Evolutionary conservation across 2,329 filamentous ascomycete species (phyloP), one percentile per base, ranked within the genome.

Genomic region (Juglanconis juglandina): DNA sequence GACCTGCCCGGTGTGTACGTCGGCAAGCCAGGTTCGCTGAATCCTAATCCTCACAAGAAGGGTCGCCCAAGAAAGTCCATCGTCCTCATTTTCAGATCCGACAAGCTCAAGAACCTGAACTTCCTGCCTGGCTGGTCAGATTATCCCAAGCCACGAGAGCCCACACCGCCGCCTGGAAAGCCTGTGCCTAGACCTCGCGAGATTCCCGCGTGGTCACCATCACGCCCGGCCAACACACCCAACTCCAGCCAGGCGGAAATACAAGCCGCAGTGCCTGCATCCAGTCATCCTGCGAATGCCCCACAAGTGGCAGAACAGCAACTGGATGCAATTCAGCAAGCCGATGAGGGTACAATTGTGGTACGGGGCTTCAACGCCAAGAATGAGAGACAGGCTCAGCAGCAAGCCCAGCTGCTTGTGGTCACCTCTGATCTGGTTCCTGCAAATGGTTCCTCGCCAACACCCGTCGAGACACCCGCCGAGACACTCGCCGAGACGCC

Each of bases 21-120:
- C 66, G 63, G 69, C 61, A 35, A 66, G 62, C 54, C 67, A 67
- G 55, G 73, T 56, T 66, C 71, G 46, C 37, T 68, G 39, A 62
- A 70, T 60, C 51, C 62, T 61, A 32, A 63, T 11, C 67, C 50
- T 33, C 55, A 53, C 3, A 62, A 63, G 8, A 72, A 68, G 56
- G 72, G 74, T 4, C 69, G 71, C 11, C 67, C 67, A 34, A 69
- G 67, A 62, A 69, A 72, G 66, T 70, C 70, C 10, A 53, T 69
- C 5, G 68, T 75, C 32, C 61, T 71, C 2, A 62, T 72, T 3
- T 71, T 74, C 49, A 69, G 64, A 42, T 68, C 65, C 0, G 63
- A 68, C 9, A 69, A 69, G 50, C 62, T 75, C 33, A 69, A 68
- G 32, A 54, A 66, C 24, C 51, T 49, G 3, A 49, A 51, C 4